phyloP scores from a whole-genome alignment of 805 yeast genomes.

The Hanseniaspora taiwanica region DNA sequence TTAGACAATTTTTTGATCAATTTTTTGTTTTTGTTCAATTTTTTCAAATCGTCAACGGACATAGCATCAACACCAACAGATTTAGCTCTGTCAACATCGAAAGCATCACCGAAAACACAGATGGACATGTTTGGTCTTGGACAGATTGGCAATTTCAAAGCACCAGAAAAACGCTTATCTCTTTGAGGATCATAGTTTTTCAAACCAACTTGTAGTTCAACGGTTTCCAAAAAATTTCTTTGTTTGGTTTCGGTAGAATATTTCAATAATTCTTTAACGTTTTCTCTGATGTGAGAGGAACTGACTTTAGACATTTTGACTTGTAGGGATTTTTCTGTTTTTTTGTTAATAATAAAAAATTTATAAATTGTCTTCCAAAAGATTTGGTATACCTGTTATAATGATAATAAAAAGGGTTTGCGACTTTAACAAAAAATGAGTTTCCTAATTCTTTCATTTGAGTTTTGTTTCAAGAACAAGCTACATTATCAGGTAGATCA shows the following conservation, averaged over 20 bases:
- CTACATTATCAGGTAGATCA: too few relatives aligned
- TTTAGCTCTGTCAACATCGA: constrained; percentile 99
- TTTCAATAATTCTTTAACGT: constrained; percentile 84
- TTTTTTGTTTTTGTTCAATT: constrained; percentile 99
- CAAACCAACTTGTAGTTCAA: constrained; percentile 98
- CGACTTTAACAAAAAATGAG: constrained; percentile 23
- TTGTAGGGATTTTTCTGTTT: constrained; percentile 11
- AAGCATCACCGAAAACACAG: constrained; percentile 99
- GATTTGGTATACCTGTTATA: constrained; percentile 37
- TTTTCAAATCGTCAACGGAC: constrained; percentile 99
- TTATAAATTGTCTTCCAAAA: constrained; percentile 60
- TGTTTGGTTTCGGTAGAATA: constrained; percentile 91
- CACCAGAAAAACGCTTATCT: constrained; percentile 99
- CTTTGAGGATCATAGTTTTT: constrained; percentile 99
- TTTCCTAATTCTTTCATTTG: constrained; percentile 3
- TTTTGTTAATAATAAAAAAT: constrained; percentile 1
- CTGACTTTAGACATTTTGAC: constrained; percentile 74
- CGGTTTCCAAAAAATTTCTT: constrained; percentile 99
- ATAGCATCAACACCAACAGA: constrained; percentile 98
- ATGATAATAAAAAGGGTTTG: constrained; percentile 33
- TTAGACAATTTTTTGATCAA: constrained; percentile 98
- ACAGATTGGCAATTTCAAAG: constrained; percentile 94
- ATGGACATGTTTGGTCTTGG: constrained; percentile 99
- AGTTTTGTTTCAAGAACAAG: not conserved
- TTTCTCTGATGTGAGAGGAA: constrained; percentile 87